Percentiles rank a stretch among this genome's conserved stretches.
phyloP scores from a whole-genome alignment of 257 asterid genomes.

The Nemophila menziesii region DNA sequence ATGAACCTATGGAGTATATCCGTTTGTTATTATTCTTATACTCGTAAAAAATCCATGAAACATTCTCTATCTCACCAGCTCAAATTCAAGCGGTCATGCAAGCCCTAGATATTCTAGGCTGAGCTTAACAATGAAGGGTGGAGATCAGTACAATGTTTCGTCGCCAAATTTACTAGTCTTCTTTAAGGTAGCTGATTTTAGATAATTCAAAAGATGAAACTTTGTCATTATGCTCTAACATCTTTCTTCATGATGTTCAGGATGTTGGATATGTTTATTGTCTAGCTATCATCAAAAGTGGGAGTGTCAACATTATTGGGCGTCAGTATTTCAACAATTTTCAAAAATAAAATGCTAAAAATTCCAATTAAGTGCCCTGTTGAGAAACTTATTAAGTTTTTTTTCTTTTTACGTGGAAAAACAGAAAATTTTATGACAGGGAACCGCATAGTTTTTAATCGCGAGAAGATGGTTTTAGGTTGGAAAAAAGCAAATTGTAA shows the following conservation, averaged over 20 bases:
- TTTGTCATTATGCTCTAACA: conserved; percentile 16
- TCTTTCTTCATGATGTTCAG: conserved; percentile 21
- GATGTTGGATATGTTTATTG: conserved; percentile 42
- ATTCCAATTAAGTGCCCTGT: too few species aligned
- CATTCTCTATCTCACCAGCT: conserved; percentile 28
- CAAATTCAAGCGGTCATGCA: conserved; percentile 25
- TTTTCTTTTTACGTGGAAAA: too few species aligned
- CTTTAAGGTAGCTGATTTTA: conserved; percentile 30
- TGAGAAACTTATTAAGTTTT: too few species aligned
- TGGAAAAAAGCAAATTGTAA: conserved; percentile 73
- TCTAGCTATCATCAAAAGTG: conserved; percentile 66
- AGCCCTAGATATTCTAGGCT: conserved; percentile 46
- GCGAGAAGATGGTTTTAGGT: too few species aligned
- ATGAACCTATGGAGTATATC: too few species aligned
- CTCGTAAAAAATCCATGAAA: neutral
- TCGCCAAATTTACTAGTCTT: conserved; percentile 35
- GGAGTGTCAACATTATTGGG: conserved; percentile 72
- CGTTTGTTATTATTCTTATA: neutral
- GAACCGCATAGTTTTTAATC: conserved; percentile 67
- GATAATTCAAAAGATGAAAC: neutral
- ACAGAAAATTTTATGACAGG: conserved; percentile 95
- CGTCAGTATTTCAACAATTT: too few species aligned
- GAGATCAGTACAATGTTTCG: conserved; percentile 28
- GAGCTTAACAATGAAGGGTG: conserved; percentile 82
- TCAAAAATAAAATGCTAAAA: too few species aligned